A percentile compares a stretch with the other conserved stretches of the same genome.
phyloP scores from a whole-genome alignment of 345 rosid genomes.

The Eucalyptus regnans region DNA sequence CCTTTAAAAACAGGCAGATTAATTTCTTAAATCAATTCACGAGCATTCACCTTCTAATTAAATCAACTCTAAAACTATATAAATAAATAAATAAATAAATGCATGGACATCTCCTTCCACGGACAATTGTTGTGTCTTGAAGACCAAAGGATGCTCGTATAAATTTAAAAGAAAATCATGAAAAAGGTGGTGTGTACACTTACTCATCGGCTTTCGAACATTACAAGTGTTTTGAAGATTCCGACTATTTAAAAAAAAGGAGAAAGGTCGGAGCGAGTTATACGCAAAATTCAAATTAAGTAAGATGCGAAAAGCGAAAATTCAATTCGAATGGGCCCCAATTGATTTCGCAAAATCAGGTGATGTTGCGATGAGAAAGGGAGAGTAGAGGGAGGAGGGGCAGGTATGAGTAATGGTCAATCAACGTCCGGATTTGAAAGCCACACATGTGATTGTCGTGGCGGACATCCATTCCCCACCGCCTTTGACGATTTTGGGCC shows the following conservation, averaged over 20 bases:
- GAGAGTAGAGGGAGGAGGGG: background rate
- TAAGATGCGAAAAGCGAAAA: background rate
- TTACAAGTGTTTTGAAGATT: background rate
- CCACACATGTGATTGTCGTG: background rate
- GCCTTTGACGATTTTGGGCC: background rate
- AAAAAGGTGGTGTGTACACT: background rate
- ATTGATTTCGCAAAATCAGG: background rate
- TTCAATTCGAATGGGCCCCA: background rate
- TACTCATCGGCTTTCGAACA: rapidly evolving
- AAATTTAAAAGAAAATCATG: background rate
- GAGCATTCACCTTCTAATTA: background rate
- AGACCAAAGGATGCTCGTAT: background rate
- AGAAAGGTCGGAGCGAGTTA: background rate
- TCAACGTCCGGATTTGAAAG: background rate
- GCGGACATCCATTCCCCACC: background rate
- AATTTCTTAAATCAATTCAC: background rate
- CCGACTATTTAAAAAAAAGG: background rate
- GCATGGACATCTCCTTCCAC: background rate
- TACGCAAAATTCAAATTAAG: background rate
- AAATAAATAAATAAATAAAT: background rate
- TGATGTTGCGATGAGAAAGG: background rate
- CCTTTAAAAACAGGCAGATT: background rate
- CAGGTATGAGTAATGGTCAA: background rate
- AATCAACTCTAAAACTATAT: background rate
- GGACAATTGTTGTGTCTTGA: background rate